A percentile compares a stretch with the other conserved stretches of the same genome.
These are phyloP conservation scores for Populus deltoides DNA, from an alignment of 345 rosid species.

Conservation along the genomic window DNA sequence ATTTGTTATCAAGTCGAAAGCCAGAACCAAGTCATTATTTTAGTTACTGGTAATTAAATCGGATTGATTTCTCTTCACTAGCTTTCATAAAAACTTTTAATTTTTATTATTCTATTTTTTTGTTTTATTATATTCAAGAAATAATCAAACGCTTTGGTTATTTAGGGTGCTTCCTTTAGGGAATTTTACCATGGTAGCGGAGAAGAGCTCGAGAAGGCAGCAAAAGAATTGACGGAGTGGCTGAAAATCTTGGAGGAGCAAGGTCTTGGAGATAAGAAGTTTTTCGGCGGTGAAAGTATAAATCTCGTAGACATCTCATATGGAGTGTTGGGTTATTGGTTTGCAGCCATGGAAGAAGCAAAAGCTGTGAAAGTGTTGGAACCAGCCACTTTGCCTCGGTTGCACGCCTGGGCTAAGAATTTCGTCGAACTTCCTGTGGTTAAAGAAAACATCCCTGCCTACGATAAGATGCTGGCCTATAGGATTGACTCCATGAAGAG, in stretches of 20 bases:
- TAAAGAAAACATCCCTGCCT: slow-evolving; percentile 7
- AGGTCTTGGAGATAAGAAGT: slow-evolving; percentile 12
- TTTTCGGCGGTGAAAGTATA: slow-evolving; percentile 13
- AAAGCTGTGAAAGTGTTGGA: neutral
- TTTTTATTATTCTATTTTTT: neutral
- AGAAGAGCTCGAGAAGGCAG: slow-evolving; percentile 11
- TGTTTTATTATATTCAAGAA: neutral
- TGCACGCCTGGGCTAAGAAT: slow-evolving; percentile 10
- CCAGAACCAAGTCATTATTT: no score
- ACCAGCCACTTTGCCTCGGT: slow-evolving; percentile 3
- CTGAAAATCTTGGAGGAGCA: slow-evolving; percentile 10
- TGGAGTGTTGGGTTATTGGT: slow-evolving; percentile 1
- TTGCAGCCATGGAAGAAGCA: neutral
- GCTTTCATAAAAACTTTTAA: neutral
- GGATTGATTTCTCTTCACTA: neutral
- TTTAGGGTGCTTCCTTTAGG: neutral
- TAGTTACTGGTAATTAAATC: no score
- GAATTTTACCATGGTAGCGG: neutral
- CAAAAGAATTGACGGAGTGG: neutral
- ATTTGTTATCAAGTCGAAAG: no score
- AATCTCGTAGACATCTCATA: neutral
- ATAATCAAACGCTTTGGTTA: neutral
- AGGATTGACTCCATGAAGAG: neutral
- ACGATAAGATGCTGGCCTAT: neutral
- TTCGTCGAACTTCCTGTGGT: slow-evolving; percentile 11